Conservation (phyloP, 2,329 filamentous ascomycete genomes). For the Aspergillus sojae region DNA sequence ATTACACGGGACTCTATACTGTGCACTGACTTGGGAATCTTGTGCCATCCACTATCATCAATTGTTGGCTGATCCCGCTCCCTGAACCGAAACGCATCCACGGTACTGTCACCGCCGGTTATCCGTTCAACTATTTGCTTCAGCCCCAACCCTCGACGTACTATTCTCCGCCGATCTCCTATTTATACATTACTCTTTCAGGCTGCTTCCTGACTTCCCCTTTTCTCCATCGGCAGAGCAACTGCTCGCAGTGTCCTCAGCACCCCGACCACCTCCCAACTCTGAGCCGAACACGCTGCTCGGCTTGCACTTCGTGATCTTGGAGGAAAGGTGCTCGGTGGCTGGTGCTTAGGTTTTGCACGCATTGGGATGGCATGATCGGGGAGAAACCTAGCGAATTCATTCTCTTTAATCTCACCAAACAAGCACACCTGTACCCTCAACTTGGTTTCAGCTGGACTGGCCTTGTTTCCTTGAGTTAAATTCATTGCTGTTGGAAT, state of each 20-base stretch:
- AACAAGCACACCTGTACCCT: constrained; percentile 7
- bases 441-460: constrained; percentile 37
- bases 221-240: constrained; percentile 16
- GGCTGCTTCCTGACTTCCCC: constrained; percentile 24
- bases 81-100: constrained; percentile 18
- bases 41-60: not conserved
- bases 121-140: constrained; percentile 22
- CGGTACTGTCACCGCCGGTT: constrained; percentile 22
- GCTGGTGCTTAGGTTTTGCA: constrained; percentile 14
- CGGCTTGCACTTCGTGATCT: constrained; percentile 9
- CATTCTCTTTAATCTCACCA: constrained; percentile 18
- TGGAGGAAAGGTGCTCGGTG: constrained; percentile 9
- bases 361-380: constrained; percentile 35
- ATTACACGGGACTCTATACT: not conserved
- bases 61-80: constrained; percentile 10
- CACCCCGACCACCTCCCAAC: constrained; percentile 16
- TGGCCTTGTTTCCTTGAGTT: constrained; percentile 30
- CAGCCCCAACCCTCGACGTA: constrained; percentile 14
- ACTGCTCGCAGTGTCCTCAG: constrained; percentile 10
- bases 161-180: constrained; percentile 26
- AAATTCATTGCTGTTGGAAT: constrained; percentile 32
- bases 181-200: constrained; percentile 41
- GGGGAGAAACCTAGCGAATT: constrained; percentile 19
- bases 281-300: constrained; percentile 9
- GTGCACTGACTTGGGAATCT: not conserved